phyloP scores from a whole-genome alignment of 306 rosid genomes.

The Prunus mume region DNA sequence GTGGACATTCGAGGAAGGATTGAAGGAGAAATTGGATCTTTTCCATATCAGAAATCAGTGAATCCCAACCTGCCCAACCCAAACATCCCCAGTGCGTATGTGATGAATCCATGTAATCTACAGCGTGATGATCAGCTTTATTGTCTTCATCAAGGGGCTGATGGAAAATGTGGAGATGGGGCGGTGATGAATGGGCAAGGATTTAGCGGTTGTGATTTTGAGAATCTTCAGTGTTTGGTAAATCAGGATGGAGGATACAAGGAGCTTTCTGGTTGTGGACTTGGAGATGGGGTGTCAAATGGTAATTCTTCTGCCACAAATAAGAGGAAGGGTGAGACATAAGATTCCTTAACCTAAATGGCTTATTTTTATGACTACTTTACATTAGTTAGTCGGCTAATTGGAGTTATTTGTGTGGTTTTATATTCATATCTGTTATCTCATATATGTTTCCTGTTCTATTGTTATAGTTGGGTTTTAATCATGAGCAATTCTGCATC shows the following conservation, averaged over 20 bases:
- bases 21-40: constrained; percentile 92
- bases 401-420: background rate
- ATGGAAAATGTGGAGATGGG: constrained; percentile 54
- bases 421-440: background rate
- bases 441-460: background rate
- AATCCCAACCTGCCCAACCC: constrained; percentile 34
- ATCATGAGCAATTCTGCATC: background rate
- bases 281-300: constrained; percentile 42
- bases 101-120: constrained; percentile 81
- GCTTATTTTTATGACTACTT: background rate
- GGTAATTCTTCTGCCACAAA: constrained; percentile 39
- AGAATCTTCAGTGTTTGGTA: constrained; percentile 65
- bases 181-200: constrained; percentile 42
- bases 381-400: background rate
- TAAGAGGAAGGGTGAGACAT: constrained; percentile 60
- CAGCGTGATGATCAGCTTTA: constrained; percentile 78
- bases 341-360: background rate
- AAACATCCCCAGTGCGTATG: constrained; percentile 46
- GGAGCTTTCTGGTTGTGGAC: constrained; percentile 60
- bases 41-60: constrained; percentile 76
- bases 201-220: constrained; percentile 74
- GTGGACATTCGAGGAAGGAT: constrained; percentile 96
- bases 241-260: constrained; percentile 55
- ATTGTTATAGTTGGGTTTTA: background rate
- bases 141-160: constrained; percentile 61